Percentiles rank a stretch among this genome's conserved stretches.
Conservation (phyloP, 495 filamentous ascomycete species). For the Podospora pseudocomata region DNA sequence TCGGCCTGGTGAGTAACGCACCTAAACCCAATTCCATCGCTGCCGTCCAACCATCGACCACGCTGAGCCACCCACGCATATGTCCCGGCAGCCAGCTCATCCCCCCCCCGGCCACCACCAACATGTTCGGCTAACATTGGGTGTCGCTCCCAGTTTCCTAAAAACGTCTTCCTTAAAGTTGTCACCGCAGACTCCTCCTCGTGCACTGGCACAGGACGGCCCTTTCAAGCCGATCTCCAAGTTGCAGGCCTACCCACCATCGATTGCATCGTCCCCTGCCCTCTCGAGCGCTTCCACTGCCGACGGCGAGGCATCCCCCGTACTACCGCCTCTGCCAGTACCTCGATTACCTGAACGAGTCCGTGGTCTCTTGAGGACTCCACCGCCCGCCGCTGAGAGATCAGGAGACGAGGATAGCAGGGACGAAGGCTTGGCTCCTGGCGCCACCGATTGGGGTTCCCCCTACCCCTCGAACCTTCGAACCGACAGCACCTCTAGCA, state of each 20-base stretch:
- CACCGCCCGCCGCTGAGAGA: conserved; percentile 26
- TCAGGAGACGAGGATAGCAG: not conserved
- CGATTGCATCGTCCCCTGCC: conserved; percentile 38
- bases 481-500: conserved; percentile 46
- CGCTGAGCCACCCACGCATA: conserved; percentile 13
- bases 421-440: conserved; percentile 43
- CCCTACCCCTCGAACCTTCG: conserved; percentile 60
- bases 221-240: conserved; percentile 20
- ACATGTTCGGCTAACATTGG: conserved; percentile 16
- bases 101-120: not conserved
- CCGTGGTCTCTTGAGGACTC: conserved; percentile 47
- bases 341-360: conserved; percentile 48
- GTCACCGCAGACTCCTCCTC: conserved; percentile 46
- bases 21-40: conserved; percentile 14
- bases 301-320: conserved; percentile 50
- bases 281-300: conserved; percentile 53
- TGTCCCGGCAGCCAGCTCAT: not conserved
- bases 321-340: conserved; percentile 50
- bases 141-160: conserved; percentile 20
- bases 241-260: conserved; percentile 25
- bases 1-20: conserved; percentile 42
- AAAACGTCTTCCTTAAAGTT: conserved; percentile 52
- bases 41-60: conserved; percentile 1
- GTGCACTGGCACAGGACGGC: conserved; percentile 52
- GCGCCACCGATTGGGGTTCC: conserved; percentile 69